Conservation (phyloP, 768 basidiomycete genomes). For the Collybia sordida region DNA sequence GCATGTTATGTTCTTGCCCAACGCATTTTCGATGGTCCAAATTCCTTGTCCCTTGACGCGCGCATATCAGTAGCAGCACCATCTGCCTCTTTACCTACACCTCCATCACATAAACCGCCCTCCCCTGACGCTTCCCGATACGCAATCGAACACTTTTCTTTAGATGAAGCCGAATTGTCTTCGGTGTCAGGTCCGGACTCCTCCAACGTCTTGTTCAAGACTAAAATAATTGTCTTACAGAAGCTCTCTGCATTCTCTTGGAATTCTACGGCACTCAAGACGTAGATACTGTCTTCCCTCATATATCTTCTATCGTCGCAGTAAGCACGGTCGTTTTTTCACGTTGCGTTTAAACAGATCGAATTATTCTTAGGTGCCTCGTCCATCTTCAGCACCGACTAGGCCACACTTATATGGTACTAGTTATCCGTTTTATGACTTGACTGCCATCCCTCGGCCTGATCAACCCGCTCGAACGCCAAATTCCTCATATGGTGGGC, state of each 20-base stretch:
- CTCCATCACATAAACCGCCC: constrained; percentile 72
- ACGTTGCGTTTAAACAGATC: constrained; percentile 2
- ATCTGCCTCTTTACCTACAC: constrained; percentile 76
- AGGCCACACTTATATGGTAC: constrained; percentile 20
- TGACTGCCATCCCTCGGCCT: constrained; percentile 13
- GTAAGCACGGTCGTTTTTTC: constrained; percentile 36
- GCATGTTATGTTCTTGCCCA: constrained; percentile 81
- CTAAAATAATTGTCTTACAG: constrained; percentile 34
- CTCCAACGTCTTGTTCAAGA: neutral
- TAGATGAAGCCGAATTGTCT: constrained; percentile 57
- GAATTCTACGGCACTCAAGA: constrained; percentile 76
- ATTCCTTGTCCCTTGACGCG: constrained; percentile 71
- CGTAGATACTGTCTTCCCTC: constrained; percentile 39
- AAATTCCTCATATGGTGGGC: constrained; percentile 59
- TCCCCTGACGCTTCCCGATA: constrained; percentile 71
- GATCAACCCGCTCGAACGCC: constrained; percentile 49
- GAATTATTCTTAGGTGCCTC: constrained; percentile 38
- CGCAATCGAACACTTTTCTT: constrained; percentile 65
- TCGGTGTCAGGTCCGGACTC: constrained; percentile 56
- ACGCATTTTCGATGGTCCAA: constrained; percentile 67
- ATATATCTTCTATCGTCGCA: constrained; percentile 47
- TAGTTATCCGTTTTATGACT: neutral
- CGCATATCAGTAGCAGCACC: constrained; percentile 71
- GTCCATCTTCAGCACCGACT: constrained; percentile 37
- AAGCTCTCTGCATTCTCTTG: constrained; percentile 61